Base-by-base conservation (phyloP, 148 eudicot species). In the Vaccinium vitisidaea region DNA sequence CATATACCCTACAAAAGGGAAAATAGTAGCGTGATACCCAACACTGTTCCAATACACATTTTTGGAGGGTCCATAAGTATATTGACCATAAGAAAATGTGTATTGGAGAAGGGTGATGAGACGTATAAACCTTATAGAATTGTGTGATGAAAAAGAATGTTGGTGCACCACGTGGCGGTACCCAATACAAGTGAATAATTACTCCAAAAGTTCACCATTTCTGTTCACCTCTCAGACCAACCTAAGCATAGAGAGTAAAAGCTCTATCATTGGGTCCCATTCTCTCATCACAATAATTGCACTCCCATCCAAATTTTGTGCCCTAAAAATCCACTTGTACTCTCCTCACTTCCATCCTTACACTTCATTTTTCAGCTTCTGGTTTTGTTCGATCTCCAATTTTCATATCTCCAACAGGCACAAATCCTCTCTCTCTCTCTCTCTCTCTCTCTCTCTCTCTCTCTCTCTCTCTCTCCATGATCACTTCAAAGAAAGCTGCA, bases 401-500 rank as follows among this genome's bases (percentile, higher is more conserved):
- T 79, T 30, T 53, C 11, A 27, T 13, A 4, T 27, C 74, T 69
- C 5, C 43, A 39, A 39, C 43, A 39, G 43, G 43, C 5, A 39
- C 5, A 39, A 39, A 0, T 39, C 43, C 30, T 16, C 25, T n/a
- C n/a, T n/a, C n/a, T n/a, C n/a, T n/a, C n/a, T n/a, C n/a, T n/a
- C n/a, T n/a, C n/a, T n/a, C n/a, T n/a, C n/a, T n/a, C n/a, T n/a
- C n/a, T n/a, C n/a, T n/a, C n/a, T n/a, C n/a, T n/a, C n/a, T n/a
- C n/a, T 36, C 46, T 69, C 6, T 25, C 7, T 46, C 25, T 75
- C 79, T 39, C 30, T 54, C 71, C 77, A 85, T 75, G 83, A 79
- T 54, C 46, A 65, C 82, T 5, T 70, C 36, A 58, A 91, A 90
- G 16, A 80, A 88, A 4, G 94, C 98, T 7, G 59, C 80, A 80